Conservation (phyloP, 495 filamentous ascomycete genomes). For the Bryoglossum gracile region DNA sequence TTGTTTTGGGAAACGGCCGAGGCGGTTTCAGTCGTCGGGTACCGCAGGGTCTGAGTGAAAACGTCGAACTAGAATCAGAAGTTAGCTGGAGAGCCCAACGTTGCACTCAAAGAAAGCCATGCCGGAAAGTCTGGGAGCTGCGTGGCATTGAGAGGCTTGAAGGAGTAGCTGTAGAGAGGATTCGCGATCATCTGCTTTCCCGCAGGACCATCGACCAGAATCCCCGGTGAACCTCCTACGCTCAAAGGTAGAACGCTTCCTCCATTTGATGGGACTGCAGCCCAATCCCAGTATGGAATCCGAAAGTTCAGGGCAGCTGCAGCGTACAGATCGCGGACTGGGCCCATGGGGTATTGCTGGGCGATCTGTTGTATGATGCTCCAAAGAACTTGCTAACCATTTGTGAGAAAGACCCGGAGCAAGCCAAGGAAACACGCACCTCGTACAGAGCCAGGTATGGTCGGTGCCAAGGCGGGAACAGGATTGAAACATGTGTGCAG, state of each 20-base stretch:
- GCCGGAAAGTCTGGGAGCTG: slow-evolving; percentile 33
- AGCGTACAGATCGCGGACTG: slow-evolving; percentile 36
- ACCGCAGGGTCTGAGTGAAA: slow-evolving; percentile 43
- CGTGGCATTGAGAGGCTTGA: slow-evolving; percentile 43
- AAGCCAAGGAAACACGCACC: no score
- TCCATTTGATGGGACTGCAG: slow-evolving; percentile 38
- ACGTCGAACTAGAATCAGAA: slow-evolving; percentile 34
- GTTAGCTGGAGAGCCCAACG: no score
- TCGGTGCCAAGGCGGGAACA: slow-evolving; percentile 68
- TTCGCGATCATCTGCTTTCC: slow-evolving; percentile 50
- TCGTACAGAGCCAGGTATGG: slow-evolving; percentile 63
- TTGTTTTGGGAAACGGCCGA: slow-evolving; percentile 46
- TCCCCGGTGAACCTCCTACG: slow-evolving; percentile 33
- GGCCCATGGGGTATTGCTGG: slow-evolving; percentile 39
- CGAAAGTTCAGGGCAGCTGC: slow-evolving; percentile 48
- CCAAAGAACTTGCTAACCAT: slow-evolving; percentile 27
- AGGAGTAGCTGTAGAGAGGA: slow-evolving; percentile 54
- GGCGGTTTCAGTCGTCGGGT: slow-evolving; percentile 34
- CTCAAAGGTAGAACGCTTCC: slow-evolving; percentile 41
- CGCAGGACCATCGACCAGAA: slow-evolving; percentile 47
- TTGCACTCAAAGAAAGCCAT: slow-evolving; percentile 10
- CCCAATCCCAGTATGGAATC: slow-evolving; percentile 66
- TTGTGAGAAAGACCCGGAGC: no score
- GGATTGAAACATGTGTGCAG: slow-evolving; percentile 55
- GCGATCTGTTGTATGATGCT: slow-evolving; percentile 40